These are phyloP conservation scores for Rhizopogon rudus DNA, from an alignment of 768 basidiomycete species.

Conservation along the genomic window DNA sequence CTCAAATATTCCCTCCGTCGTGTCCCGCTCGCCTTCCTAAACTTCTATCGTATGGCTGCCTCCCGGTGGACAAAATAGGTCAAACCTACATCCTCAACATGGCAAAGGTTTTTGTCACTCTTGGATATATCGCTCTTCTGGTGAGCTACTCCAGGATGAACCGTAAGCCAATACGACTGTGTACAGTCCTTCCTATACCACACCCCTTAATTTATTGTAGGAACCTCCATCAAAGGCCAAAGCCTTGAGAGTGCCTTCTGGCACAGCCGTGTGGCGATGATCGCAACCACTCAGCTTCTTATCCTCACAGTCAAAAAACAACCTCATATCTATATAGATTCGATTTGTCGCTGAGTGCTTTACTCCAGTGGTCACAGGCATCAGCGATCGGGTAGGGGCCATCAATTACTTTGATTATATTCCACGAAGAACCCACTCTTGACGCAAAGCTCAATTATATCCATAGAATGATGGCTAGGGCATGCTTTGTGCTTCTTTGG, in stretches of 20 bases:
- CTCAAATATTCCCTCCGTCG: slow-evolving; percentile 10
- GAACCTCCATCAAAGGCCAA: slow-evolving; percentile 13
- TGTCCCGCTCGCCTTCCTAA: slow-evolving; percentile 26
- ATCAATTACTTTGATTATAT: background rate
- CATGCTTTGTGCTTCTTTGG: slow-evolving; percentile 41
- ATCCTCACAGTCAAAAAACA: slow-evolving; percentile 41
- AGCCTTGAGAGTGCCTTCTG: slow-evolving; percentile 24
- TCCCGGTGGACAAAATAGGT: slow-evolving; percentile 33
- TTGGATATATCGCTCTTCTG: slow-evolving; percentile 32
- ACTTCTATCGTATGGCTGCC: slow-evolving; percentile 30
- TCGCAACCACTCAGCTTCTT: slow-evolving; percentile 32
- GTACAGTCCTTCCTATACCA: background rate
- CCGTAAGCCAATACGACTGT: slow-evolving; percentile 22
- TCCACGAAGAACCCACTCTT: background rate
- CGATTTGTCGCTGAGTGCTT: background rate
- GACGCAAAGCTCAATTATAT: slow-evolving; percentile 27
- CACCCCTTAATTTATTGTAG: slow-evolving; percentile 8
- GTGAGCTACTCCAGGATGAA: slow-evolving; percentile 34
- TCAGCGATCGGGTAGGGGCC: slow-evolving; percentile 16
- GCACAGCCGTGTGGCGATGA: slow-evolving; percentile 25
- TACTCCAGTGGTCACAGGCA: slow-evolving; percentile 14
- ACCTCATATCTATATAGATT: slow-evolving; percentile 8
- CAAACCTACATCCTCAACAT: slow-evolving; percentile 33
- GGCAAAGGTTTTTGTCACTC: slow-evolving; percentile 33
- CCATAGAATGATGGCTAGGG: slow-evolving; percentile 44